These are phyloP conservation scores for Fusarium heterosporum DNA, from an alignment of 2,329 filamentous ascomycete genomes.

Conservation along the genomic window DNA sequence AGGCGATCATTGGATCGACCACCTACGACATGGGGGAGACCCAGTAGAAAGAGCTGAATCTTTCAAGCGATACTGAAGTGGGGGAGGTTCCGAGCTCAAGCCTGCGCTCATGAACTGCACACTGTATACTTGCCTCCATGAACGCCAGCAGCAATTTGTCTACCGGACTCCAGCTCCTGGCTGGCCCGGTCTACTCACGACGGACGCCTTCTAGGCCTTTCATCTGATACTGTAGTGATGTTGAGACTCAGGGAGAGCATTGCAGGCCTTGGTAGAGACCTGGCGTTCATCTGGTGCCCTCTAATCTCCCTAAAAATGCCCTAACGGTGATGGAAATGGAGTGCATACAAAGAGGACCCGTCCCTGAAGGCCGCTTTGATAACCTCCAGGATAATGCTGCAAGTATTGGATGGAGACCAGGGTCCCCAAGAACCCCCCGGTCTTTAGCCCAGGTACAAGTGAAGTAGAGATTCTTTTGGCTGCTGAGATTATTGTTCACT, in stretches of 20 bases:
- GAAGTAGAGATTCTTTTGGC: slow-evolving; percentile 3
- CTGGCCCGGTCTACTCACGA: too few species aligned
- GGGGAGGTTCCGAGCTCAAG: slow-evolving; percentile 43
- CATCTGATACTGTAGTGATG: background rate
- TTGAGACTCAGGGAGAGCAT: slow-evolving; percentile 1
- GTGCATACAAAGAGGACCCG: slow-evolving; percentile 22
- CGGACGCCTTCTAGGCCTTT: background rate
- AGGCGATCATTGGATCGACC: slow-evolving; percentile 30
- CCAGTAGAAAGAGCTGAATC: slow-evolving; percentile 20
- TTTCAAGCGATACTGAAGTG: slow-evolving; percentile 26
- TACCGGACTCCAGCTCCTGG: slow-evolving; percentile 3
- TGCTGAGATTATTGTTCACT: background rate
- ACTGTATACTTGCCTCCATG: slow-evolving; percentile 40
- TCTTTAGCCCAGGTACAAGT: slow-evolving; percentile 18
- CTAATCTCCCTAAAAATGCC: slow-evolving; percentile 21
- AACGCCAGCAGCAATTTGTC: slow-evolving; percentile 23
- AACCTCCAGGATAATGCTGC: slow-evolving; percentile 26
- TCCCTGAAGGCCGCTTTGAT: slow-evolving; percentile 35
- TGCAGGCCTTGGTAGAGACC: slow-evolving; percentile 5
- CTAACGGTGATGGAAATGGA: slow-evolving; percentile 29
- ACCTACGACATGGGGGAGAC: slow-evolving; percentile 16
- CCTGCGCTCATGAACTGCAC: slow-evolving; percentile 41
- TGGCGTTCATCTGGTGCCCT: slow-evolving; percentile 9
- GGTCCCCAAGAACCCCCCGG: slow-evolving; percentile 17
- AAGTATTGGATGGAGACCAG: slow-evolving; percentile 13